Evolutionary conservation across 352 stramenopile species (phyloP).

Genomic region (Pilasporangium apinafurcum): DNA sequence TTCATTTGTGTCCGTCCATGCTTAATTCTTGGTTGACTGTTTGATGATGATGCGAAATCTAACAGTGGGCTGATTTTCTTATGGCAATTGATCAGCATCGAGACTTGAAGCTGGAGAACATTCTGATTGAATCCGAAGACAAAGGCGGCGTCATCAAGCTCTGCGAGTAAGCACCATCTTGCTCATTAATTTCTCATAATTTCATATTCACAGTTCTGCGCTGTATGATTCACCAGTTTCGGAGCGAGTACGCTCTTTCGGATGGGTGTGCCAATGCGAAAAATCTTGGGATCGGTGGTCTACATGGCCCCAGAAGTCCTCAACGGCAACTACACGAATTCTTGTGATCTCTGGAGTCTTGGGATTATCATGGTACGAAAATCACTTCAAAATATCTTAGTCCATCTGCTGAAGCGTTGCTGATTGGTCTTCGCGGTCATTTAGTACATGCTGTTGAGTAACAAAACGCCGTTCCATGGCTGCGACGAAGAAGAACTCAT

Average conservation of each 20-base stretch:
- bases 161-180: constrained; percentile 50
- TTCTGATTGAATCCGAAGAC: constrained; percentile 54
- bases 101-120: constrained; percentile 80
- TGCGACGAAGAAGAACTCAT: constrained; percentile 66
- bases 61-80: background rate
- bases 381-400: background rate
- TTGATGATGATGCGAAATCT: background rate
- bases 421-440: background rate
- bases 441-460: constrained; percentile 82
- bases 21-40: background rate
- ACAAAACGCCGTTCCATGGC: constrained; percentile 62
- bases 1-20: constrained; percentile 74
- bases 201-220: background rate
- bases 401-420: too few relatives aligned
- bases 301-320: constrained; percentile 79
- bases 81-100: constrained; percentile 33
- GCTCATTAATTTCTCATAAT: background rate
- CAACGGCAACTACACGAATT: constrained; percentile 64
- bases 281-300: constrained; percentile 69
- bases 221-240: constrained; percentile 28
- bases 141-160: constrained; percentile 60
- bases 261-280: constrained; percentile 70
- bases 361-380: constrained; percentile 67
- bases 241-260: constrained; percentile 73
- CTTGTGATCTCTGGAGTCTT: constrained; percentile 80